phyloP scores from a whole-genome alignment of 2,329 filamentous ascomycete genomes.

The Aspergillus niger region DNA sequence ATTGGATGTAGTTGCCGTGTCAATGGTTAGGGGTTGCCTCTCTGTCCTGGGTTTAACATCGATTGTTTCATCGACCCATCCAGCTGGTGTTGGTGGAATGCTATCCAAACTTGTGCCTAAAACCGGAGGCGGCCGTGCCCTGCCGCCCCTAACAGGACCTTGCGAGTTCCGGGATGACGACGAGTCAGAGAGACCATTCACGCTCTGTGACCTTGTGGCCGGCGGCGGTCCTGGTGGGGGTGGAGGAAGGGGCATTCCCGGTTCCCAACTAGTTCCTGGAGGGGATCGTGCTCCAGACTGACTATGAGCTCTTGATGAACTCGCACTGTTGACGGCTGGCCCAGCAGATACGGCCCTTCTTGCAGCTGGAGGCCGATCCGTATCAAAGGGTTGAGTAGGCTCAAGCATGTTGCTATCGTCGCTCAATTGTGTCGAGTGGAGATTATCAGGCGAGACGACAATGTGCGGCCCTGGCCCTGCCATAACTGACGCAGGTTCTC shows the following conservation, averaged over 20 bases:
- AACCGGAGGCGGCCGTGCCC: conserved; percentile 37
- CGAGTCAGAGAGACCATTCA: conserved; percentile 36
- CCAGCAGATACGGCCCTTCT: conserved; percentile 50
- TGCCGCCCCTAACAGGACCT: conserved; percentile 20
- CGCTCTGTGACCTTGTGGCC: conserved; percentile 42
- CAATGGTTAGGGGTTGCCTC: conserved; percentile 39
- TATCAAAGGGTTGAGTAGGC: conserved; percentile 24
- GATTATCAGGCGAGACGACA: conserved; percentile 25
- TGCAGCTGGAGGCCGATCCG: conserved; percentile 41
- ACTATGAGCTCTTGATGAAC: conserved; percentile 36
- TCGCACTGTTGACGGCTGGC: conserved; percentile 39
- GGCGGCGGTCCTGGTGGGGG: conserved; percentile 51
- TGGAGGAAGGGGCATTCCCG: conserved; percentile 51
- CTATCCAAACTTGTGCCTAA: conserved; percentile 43
- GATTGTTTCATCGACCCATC: conserved; percentile 42
- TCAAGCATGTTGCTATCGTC: conserved; percentile 16
- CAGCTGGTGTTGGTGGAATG: conserved; percentile 49
- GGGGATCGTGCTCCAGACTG: conserved; percentile 38
- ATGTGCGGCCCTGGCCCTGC: conserved; percentile 24
- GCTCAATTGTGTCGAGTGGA: conserved; percentile 22
- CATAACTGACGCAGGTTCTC: conserved; percentile 21
- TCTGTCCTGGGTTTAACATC: conserved; percentile 22
- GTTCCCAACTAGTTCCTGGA: conserved; percentile 41
- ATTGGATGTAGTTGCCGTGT: conserved; percentile 36
- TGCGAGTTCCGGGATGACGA: conserved; percentile 33